phyloP scores from a whole-genome alignment of 2,329 filamentous ascomycete species.

The Colletotrichum sp. region DNA sequence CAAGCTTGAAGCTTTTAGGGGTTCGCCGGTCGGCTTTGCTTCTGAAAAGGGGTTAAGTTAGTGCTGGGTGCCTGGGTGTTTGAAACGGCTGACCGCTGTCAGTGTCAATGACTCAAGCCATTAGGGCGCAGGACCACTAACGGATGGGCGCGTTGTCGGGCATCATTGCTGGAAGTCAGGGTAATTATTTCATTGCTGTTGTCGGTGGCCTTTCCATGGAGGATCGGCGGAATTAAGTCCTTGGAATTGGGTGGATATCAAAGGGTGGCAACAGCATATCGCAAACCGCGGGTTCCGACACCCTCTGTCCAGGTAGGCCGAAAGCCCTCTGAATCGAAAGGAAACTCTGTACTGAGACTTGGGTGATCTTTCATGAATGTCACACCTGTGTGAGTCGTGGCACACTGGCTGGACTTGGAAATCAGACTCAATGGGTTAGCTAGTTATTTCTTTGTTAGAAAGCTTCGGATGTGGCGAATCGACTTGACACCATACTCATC shows the following conservation, averaged over 20 bases:
- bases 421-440: no score
- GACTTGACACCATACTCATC: no score
- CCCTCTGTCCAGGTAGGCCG: neutral
- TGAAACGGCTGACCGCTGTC: neutral
- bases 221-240: neutral
- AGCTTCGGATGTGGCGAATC: no score
- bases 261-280: neutral
- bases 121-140: neutral
- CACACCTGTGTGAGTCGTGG: no score
- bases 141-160: neutral
- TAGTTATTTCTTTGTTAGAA: no score
- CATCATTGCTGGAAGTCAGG: neutral
- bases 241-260: neutral
- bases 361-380: no score
- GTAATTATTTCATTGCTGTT: neutral
- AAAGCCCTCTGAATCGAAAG: neutral
- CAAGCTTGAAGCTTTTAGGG: neutral
- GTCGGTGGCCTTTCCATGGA: neutral
- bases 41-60: neutral
- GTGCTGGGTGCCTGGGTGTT: neutral
- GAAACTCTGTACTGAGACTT: neutral
- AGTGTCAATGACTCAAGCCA: neutral
- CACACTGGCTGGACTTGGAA: no score
- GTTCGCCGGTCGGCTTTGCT: neutral
- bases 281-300: neutral